Evolutionary conservation across 106 monocot genomes (phyloP).

Genomic region (Agapanthus africanus): DNA sequence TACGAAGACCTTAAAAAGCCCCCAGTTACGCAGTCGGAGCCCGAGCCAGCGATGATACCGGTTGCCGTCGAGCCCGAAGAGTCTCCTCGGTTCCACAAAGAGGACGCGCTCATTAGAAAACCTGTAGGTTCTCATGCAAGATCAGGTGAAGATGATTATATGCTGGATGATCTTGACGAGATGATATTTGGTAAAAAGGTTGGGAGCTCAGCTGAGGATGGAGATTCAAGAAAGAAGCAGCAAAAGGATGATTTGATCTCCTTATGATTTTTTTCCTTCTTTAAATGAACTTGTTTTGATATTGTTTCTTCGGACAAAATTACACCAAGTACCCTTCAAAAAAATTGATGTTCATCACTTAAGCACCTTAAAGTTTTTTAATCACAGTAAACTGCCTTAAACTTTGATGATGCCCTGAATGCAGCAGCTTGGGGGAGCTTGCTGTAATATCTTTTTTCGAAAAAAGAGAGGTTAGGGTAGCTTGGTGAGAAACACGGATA

Average conservation of each 20-base stretch:
- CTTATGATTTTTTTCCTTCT: too few relatives aligned
- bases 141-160: slow-evolving; percentile 35
- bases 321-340: too few relatives aligned
- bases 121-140: slow-evolving; percentile 33
- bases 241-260: slow-evolving; percentile 36
- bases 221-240: slow-evolving; percentile 30
- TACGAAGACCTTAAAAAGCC: slow-evolving; percentile 54
- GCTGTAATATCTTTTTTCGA: too few relatives aligned
- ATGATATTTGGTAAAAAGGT: slow-evolving; percentile 81
- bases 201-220: slow-evolving; percentile 2
- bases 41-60: slow-evolving; percentile 80
- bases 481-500: too few relatives aligned
- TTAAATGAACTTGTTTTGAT: too few relatives aligned
- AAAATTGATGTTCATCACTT: too few relatives aligned
- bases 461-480: too few relatives aligned
- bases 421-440: too few relatives aligned
- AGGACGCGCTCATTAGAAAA: slow-evolving; percentile 43
- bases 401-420: too few relatives aligned
- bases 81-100: slow-evolving; percentile 28
- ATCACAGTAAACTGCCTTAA: too few relatives aligned
- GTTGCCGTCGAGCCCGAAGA: slow-evolving; percentile 76
- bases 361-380: too few relatives aligned
- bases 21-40: slow-evolving; percentile 28
- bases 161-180: slow-evolving; percentile 74
- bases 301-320: too few relatives aligned